A percentile compares a stretch with the other conserved stretches of the same genome.
These are phyloP conservation scores for Dillenia suffruticosa DNA, from an alignment of 164 flowering plant species.

Conservation along the genomic window DNA sequence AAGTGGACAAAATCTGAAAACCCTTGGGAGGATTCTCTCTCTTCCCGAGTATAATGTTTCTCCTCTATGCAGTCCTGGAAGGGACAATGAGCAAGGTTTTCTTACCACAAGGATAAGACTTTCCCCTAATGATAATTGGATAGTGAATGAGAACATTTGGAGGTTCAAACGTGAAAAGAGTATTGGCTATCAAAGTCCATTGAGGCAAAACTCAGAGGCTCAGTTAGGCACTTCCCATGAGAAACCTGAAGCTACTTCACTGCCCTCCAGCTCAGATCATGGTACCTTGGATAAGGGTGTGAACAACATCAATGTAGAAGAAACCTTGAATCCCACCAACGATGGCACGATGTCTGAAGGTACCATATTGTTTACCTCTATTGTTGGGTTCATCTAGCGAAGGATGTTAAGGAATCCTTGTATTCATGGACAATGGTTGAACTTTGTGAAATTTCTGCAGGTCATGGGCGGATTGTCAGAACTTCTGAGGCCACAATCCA, in stretches of 20 bases:
- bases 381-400: constrained; percentile 5
- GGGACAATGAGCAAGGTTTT: constrained; percentile 26
- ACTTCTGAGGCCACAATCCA: constrained; percentile 11
- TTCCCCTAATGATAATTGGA: constrained; percentile 21
- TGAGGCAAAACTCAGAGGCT: constrained; percentile 16
- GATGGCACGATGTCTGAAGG: constrained; percentile 35
- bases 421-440: background rate
- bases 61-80: constrained; percentile 58
- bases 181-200: constrained; percentile 16
- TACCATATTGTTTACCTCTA: constrained; percentile 13
- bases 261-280: constrained; percentile 14
- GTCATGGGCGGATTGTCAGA: constrained; percentile 19
- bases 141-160: constrained; percentile 16
- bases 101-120: constrained; percentile 32
- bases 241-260: constrained; percentile 12
- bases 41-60: constrained; percentile 56
- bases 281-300: constrained; percentile 13
- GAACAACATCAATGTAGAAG: constrained; percentile 16
- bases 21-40: constrained; percentile 69
- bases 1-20: constrained; percentile 30
- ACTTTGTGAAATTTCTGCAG: constrained; percentile 24
- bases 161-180: constrained; percentile 18
- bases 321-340: constrained; percentile 7
- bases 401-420: background rate
- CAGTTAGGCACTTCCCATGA: constrained; percentile 14